Percentiles rank a stretch among this genome's conserved stretches.
These are phyloP conservation scores for Telfairia occidentalis DNA, from an alignment of 331 rosid genomes.

Conservation along the genomic window DNA sequence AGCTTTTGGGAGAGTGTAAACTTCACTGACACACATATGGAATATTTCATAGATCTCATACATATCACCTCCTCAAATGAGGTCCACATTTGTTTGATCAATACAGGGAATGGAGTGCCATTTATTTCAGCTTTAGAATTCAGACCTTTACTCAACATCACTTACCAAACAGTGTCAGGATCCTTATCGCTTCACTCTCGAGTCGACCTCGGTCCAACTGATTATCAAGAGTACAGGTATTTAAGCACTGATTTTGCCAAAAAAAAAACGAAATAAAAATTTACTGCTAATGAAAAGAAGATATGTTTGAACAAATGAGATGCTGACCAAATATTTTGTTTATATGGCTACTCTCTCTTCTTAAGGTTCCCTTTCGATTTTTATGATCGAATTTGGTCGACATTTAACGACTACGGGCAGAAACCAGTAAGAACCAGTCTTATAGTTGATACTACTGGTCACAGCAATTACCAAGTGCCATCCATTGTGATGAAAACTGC, in stretches of 20 bases:
- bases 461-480: slow-evolving; percentile 13
- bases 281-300: background rate
- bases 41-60: slow-evolving; percentile 8
- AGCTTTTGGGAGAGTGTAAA: slow-evolving; percentile 19
- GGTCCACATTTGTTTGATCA: slow-evolving; percentile 25
- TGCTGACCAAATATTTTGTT: background rate
- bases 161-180: slow-evolving; percentile 7
- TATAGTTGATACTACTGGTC: background rate
- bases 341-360: background rate
- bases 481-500: slow-evolving; percentile 36
- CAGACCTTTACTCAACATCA: slow-evolving; percentile 10
- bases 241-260: background rate
- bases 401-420: background rate
- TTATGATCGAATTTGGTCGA: slow-evolving; percentile 29
- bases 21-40: background rate
- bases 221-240: slow-evolving; percentile 21
- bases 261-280: background rate
- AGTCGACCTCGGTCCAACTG: background rate
- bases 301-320: background rate
- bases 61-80: slow-evolving; percentile 13
- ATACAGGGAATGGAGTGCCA: slow-evolving; percentile 23
- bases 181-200: background rate
- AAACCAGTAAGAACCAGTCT: background rate
- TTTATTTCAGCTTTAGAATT: slow-evolving; percentile 30
- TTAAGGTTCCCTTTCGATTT: slow-evolving; percentile 35